Evolutionary conservation across 768 basidiomycete species (phyloP), one percentile per base, ranked within the genome.

Genomic region (Thelephora aurantiotincta): DNA sequence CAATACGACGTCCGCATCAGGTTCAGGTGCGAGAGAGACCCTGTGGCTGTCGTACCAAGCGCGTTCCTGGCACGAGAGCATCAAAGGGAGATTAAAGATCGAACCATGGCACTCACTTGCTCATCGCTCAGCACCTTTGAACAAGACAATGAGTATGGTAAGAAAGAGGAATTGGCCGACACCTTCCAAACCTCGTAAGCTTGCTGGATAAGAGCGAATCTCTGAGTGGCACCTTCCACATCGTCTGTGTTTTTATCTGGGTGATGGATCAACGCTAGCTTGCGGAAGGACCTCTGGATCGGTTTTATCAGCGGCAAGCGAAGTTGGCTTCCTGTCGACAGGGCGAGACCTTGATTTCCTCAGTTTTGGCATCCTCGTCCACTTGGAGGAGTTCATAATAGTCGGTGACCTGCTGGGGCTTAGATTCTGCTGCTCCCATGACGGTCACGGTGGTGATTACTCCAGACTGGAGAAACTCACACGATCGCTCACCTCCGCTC

Each of bases 31-130:
- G 6, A 91, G 71, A 20, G 85, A 83, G 23, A 83, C 79, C 49
- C 82, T 80, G 61, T 98, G 94, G 4, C 80, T 80, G 63, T 99
- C 96, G 63, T 99, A 99, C 88, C 92, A 99, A 38, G 96, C 92
- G 55, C 96, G 73, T 72, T 98, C 94, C 86, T 94, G 76, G 68
- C 74, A 71, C 61, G 55, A 14, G 14, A 14, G n/a, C 19, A 41
- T 41, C 26, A 30, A 30, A 30, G 9, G 26, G 4, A 46, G 16
- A 16, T 13, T 2, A 33, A 42, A 33, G 47, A 47, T n/a, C 18
- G 5, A 47, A 44, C 41, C 22, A 26, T 41, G 22, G 44, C n/a
- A 52, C 76, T 65, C 65, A 89, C 91, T 75, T 97, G 91, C 51
- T 93, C 89, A 62, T 97, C 94, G 55, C 88, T 90, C 37, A 98